Evolutionary conservation across 306 rosid species (phyloP).

Genomic region (Begonia loranthoides): DNA sequence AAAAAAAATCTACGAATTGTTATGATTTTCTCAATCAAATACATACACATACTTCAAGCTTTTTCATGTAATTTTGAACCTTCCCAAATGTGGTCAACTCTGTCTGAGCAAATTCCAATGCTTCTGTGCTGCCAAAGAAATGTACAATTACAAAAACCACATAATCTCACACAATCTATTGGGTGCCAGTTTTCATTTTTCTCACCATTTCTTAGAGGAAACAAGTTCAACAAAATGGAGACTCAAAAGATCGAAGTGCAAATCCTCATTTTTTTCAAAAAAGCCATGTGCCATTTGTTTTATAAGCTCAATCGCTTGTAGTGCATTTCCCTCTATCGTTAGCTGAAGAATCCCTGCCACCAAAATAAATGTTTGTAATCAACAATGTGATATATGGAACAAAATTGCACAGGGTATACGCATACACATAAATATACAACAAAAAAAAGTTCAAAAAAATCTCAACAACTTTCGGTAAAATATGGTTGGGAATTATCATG

Average conservation of each 20-base stretch:
- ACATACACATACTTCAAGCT: slow-evolving; percentile 43
- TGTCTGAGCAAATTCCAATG: slow-evolving; percentile 80
- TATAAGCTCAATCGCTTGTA: slow-evolving; percentile 72
- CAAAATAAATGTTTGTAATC: too few species aligned
- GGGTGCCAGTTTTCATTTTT: slow-evolving; percentile 6
- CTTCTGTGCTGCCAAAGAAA: slow-evolving; percentile 86
- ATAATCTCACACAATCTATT: too few species aligned
- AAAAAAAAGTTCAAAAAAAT: too few species aligned
- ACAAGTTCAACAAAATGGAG: slow-evolving; percentile 91
- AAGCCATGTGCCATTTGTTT: slow-evolving; percentile 55
- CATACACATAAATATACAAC: too few species aligned
- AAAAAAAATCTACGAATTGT: background rate
- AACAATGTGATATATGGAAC: too few species aligned
- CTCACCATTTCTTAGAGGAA: slow-evolving; percentile 70
- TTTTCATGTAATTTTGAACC: slow-evolving; percentile 41
- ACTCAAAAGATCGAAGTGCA: slow-evolving; percentile 80
- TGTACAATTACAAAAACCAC: slow-evolving; percentile 5
- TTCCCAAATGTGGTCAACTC: slow-evolving; percentile 64
- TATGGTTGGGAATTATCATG: too few species aligned
- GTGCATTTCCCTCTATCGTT: slow-evolving; percentile 66
- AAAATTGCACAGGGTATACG: too few species aligned
- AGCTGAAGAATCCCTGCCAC: slow-evolving; percentile 49
- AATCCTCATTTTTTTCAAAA: slow-evolving; percentile 56
- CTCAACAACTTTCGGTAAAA: too few species aligned
- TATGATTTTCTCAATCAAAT: slow-evolving; percentile 2